A percentile compares a stretch with the other conserved stretches of the same genome.
These are phyloP conservation scores for Colletotrichum australisinense DNA, from an alignment of 2,329 filamentous ascomycete genomes.

Conservation along the genomic window DNA sequence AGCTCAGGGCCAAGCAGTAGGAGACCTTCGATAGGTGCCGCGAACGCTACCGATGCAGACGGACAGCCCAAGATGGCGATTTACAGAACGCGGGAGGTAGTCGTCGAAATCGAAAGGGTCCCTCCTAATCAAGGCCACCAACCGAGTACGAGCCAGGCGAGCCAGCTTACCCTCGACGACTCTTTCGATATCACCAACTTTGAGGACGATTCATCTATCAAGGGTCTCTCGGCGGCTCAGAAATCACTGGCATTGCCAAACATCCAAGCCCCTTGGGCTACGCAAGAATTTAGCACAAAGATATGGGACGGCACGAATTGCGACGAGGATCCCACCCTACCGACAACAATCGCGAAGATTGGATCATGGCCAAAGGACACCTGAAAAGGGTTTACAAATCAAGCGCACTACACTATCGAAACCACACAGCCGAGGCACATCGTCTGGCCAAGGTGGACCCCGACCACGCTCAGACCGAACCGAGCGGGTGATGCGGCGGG, in stretches of 20 bases:
- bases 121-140: neutral
- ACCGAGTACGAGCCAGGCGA: neutral
- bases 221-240: neutral
- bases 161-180: slow-evolving; percentile 6
- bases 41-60: neutral
- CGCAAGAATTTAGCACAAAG: slow-evolving; percentile 21
- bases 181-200: neutral
- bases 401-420: neutral
- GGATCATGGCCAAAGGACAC: slow-evolving; percentile 8
- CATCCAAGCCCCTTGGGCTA: slow-evolving; percentile 22
- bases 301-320: slow-evolving; percentile 33
- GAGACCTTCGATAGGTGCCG: neutral
- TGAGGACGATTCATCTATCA: neutral
- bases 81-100: slow-evolving; percentile 22
- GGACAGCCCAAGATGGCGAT: slow-evolving; percentile 33
- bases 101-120: slow-evolving; percentile 25
- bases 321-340: slow-evolving; percentile 27
- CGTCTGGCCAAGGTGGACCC: neutral
- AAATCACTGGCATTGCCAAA: slow-evolving; percentile 23
- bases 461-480: neutral
- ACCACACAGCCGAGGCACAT: neutral
- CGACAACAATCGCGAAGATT: slow-evolving; percentile 19
- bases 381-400: neutral
- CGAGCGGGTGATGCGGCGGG: neutral
- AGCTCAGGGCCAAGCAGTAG: slow-evolving; percentile 4